Conservation (phyloP, 2,329 filamentous ascomycete species). For the Didymella pomorum region DNA sequence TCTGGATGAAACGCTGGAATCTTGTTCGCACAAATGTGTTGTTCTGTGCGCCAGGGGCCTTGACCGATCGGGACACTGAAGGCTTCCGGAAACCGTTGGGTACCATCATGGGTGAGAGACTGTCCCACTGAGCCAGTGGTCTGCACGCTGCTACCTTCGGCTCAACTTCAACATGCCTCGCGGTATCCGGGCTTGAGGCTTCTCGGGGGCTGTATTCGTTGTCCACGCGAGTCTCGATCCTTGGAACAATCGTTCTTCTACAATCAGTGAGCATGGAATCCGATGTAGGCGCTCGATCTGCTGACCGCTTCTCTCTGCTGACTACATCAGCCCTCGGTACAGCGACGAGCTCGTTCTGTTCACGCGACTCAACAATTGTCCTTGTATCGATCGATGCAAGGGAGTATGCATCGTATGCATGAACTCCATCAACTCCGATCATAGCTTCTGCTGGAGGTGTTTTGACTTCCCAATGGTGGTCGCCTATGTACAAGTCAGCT, state of each 20-base stretch:
- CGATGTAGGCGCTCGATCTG: not conserved
- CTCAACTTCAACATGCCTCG: slow-evolving; percentile 21
- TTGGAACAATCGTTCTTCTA: slow-evolving; percentile 21
- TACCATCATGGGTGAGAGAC: slow-evolving; percentile 36
- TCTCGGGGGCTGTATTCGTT: slow-evolving; percentile 26
- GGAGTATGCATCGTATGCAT: slow-evolving; percentile 37
- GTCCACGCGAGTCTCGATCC: slow-evolving; percentile 31
- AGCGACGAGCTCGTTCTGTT: slow-evolving; percentile 14
- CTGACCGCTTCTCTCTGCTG: slow-evolving; percentile 24
- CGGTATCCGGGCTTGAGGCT: slow-evolving; percentile 2
- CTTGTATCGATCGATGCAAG: slow-evolving; percentile 36
- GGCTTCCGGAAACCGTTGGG: slow-evolving; percentile 29
- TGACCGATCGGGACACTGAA: slow-evolving; percentile 25
- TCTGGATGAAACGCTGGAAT: slow-evolving; percentile 63
- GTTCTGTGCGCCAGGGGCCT: slow-evolving; percentile 29
- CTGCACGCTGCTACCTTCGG: slow-evolving; percentile 32
- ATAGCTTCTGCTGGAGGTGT: slow-evolving; percentile 31
- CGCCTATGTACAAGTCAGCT: slow-evolving; percentile 32
- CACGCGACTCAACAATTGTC: slow-evolving; percentile 31
- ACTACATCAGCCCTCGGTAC: slow-evolving; percentile 17
- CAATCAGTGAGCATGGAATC: slow-evolving; percentile 1
- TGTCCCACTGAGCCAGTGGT: slow-evolving; percentile 47
- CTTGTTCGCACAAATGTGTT: slow-evolving; percentile 43
- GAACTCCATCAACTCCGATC: slow-evolving; percentile 34
- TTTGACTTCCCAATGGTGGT: slow-evolving; percentile 36